Conservation (phyloP, 139 green algal genomes). For the Eudorina sp. region DNA sequence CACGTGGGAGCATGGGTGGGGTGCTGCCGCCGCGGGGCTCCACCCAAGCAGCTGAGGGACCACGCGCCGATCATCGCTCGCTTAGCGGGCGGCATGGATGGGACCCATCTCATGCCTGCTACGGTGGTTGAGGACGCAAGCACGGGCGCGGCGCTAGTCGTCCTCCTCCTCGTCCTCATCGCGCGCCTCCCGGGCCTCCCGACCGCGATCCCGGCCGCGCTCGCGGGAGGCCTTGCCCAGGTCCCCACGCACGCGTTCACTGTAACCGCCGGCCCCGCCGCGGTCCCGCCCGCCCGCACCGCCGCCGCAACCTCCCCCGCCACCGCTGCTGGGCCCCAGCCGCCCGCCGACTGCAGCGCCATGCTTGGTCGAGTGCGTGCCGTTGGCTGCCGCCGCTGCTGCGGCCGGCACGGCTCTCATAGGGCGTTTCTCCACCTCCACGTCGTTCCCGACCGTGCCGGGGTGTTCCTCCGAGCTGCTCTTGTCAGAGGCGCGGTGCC, state of each 20-base stretch:
- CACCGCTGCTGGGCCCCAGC: neutral
- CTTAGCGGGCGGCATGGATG: no score
- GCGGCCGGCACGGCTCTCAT: neutral
- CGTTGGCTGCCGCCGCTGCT: neutral
- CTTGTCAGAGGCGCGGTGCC: constrained; percentile 30
- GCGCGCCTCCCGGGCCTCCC: neutral
- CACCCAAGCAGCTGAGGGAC: no score
- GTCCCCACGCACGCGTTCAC: neutral
- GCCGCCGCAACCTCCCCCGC: neutral
- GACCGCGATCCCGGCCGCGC: neutral
- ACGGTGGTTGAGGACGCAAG: no score
- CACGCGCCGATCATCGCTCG: no score
- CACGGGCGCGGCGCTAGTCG: no score
- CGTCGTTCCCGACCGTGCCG: neutral
- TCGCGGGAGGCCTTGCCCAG: neutral
- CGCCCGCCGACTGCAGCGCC: neutral
- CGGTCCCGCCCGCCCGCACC: neutral
- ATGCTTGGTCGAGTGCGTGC: constrained; percentile 4
- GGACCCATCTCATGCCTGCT: no score
- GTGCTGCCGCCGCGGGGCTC: no score
- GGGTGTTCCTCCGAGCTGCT: constrained; percentile 39
- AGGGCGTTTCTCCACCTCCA: neutral
- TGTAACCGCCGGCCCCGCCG: neutral
- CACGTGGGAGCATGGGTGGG: no score
- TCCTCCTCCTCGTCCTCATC: neutral